A percentile compares a stretch with the other conserved stretches of the same genome.
These are phyloP conservation scores for Neocallimastix lanati DNA, from an alignment of 192 early-diverging fungal genomes.

Conservation along the genomic window DNA sequence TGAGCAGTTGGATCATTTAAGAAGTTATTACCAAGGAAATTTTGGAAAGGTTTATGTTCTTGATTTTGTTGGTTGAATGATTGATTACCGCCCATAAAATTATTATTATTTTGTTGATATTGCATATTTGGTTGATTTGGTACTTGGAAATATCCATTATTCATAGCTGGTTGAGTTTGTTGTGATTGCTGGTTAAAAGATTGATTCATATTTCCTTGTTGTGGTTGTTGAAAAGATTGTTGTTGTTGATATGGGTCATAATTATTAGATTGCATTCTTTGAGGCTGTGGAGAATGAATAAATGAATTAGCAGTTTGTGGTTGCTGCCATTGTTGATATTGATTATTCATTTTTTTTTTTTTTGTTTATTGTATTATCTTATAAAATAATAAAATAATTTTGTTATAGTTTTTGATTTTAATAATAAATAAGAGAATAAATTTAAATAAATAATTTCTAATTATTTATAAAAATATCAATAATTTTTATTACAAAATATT, in stretches of 20 bases:
- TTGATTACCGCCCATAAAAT: not conserved
- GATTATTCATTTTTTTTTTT: not conserved
- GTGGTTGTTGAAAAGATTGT: not conserved
- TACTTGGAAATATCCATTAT: not conserved
- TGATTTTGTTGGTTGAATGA: not conserved
- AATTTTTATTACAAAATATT: too few relatives aligned
- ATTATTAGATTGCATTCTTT: not conserved
- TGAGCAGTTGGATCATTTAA: slow-evolving; percentile 58
- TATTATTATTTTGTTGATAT: not conserved
- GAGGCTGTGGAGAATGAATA: not conserved
- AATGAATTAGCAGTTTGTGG: not conserved
- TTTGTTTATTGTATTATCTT: too few relatives aligned
- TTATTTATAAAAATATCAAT: too few relatives aligned
- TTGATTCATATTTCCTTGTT: not conserved
- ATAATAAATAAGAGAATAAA: too few relatives aligned
- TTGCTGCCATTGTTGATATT: not conserved
- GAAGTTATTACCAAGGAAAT: not conserved
- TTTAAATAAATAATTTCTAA: too few relatives aligned
- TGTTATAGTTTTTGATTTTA: too few relatives aligned
- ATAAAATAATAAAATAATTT: too few relatives aligned
- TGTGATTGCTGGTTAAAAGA: not conserved
- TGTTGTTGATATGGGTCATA: not conserved
- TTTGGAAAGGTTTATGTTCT: not conserved
- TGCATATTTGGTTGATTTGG: not conserved
- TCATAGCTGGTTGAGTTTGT: not conserved